These are phyloP conservation scores for Penicillium rolfsii DNA, from an alignment of 2,329 filamentous ascomycete genomes.

Conservation along the genomic window DNA sequence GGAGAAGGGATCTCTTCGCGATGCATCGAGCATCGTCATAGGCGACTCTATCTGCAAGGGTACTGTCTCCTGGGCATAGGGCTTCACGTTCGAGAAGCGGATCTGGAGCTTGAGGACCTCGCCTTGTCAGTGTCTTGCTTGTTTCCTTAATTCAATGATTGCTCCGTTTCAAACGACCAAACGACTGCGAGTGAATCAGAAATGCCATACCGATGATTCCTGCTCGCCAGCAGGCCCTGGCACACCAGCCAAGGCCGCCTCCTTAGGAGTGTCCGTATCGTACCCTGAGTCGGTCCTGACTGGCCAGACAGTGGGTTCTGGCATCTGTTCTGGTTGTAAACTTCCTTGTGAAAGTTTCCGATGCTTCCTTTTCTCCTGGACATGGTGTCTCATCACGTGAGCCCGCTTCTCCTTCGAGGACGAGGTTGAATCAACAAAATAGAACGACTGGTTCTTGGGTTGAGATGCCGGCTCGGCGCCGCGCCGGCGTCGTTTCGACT, in stretches of 20 bases:
- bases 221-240: slow-evolving; percentile 7
- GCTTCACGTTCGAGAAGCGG: slow-evolving; percentile 18
- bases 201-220: slow-evolving; percentile 28
- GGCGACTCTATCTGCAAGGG: slow-evolving; percentile 26
- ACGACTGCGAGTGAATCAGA: background rate
- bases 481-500: slow-evolving; percentile 34
- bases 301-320: slow-evolving; percentile 8
- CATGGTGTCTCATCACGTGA: slow-evolving; percentile 51
- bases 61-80: slow-evolving; percentile 13
- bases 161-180: background rate
- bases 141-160: background rate
- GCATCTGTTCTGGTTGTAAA: slow-evolving; percentile 11
- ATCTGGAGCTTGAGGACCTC: slow-evolving; percentile 20
- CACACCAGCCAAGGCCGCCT: background rate
- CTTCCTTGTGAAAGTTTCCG: slow-evolving; percentile 32
- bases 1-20: slow-evolving; percentile 39
- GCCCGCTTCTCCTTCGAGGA: slow-evolving; percentile 48
- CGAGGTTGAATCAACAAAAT: slow-evolving; percentile 47
- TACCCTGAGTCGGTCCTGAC: slow-evolving; percentile 15
- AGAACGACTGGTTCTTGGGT: slow-evolving; percentile 41
- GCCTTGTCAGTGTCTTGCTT: slow-evolving; percentile 10
- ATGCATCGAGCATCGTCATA: slow-evolving; percentile 33
- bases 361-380: slow-evolving; percentile 46
- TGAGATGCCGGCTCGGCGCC: slow-evolving; percentile 27
- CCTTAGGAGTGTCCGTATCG: slow-evolving; percentile 10